phyloP scores from a whole-genome alignment of 2,329 filamentous ascomycete species.

The Colletotrichum chrysophilum region DNA sequence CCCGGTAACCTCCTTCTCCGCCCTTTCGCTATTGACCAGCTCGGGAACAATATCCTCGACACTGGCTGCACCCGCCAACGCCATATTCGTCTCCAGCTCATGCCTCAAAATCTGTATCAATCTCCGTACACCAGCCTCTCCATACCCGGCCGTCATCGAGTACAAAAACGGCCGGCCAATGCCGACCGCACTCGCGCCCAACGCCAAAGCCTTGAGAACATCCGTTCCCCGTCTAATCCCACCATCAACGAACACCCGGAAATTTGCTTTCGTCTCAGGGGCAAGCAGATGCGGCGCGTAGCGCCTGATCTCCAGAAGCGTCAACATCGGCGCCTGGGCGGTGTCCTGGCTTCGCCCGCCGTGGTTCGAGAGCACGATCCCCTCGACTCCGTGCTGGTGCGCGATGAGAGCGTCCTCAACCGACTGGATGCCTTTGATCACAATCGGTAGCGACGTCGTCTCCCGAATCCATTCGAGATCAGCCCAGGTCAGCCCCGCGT shows the following conservation, averaged over 20 bases:
- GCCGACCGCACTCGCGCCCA: constrained; percentile 68
- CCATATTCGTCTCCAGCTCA: constrained; percentile 54
- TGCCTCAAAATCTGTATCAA: constrained; percentile 52
- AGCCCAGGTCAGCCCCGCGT: constrained; percentile 63
- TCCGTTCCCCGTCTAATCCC: constrained; percentile 70
- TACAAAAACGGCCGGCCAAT: constrained; percentile 72
- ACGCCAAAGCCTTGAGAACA: constrained; percentile 73
- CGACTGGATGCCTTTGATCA: constrained; percentile 73
- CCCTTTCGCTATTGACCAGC: constrained; percentile 24
- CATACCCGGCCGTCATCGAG: constrained; percentile 48
- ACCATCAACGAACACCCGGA: constrained; percentile 67
- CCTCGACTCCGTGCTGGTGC: constrained; percentile 65
- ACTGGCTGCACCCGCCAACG: constrained; percentile 68
- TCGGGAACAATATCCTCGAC: constrained; percentile 63
- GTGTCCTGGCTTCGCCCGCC: constrained; percentile 64
- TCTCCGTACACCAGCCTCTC: constrained; percentile 53
- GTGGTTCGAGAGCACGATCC: constrained; percentile 74
- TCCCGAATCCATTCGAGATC: constrained; percentile 68
- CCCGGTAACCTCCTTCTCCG: constrained; percentile 20
- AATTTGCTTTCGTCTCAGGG: constrained; percentile 36
- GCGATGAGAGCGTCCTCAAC: constrained; percentile 66
- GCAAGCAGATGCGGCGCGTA: constrained; percentile 24
- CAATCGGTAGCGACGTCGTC: constrained; percentile 55
- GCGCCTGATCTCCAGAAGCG: constrained; percentile 54
- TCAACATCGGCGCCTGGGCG: constrained; percentile 29